Evolutionary conservation across 441 rosid species (phyloP), one percentile per base, ranked within the genome.

Genomic region (Jatropha podagrica): DNA sequence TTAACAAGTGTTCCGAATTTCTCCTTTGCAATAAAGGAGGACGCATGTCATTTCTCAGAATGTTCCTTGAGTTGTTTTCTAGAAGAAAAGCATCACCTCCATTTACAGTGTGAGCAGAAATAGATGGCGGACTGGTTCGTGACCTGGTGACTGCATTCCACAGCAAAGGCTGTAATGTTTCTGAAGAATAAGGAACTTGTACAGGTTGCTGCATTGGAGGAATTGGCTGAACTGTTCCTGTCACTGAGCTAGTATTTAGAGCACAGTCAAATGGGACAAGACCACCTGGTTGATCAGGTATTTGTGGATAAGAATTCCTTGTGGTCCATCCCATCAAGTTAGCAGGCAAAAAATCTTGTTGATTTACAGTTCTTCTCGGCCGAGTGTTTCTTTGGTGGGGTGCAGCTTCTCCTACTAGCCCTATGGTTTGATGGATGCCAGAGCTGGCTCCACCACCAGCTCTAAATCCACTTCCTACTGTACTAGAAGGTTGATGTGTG

Each of bases 371-470:
- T 40, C 71, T 76, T 78, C 85, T 80, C 10, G 44, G 10, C 14
- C 83, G 83, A 23, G 61, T 76, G 37, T 84, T 82, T 77, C 87
- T 80, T 40, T 27, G 74, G 48, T 66, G 65, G 67, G 46, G 23
- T 12, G 72, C 79, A 11, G 40, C 14, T 74, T 76, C 78, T 48
- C 69, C 77, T 11, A 48, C 48, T 37, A 18, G 58, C 17, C 17
- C 55, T 68, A 62, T 7, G 12, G n/a, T 37, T 46, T 69, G 73
- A 51, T 32, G 40, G 12, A 71, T 20, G 13, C 37, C 44, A 26
- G 62, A 10, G 41, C 37, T 14, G 52, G 49, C n/a, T 13, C 68
- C 59, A 1, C 10, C 40, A n/a, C 58, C 63, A 68, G 44, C 4
- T 55, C 2, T 54, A 14, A 18, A 15, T 67, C 72, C 76, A 51